These are phyloP conservation scores for Neurospora sp. DNA, from an alignment of 2,329 filamentous ascomycete species.

Conservation along the genomic window DNA sequence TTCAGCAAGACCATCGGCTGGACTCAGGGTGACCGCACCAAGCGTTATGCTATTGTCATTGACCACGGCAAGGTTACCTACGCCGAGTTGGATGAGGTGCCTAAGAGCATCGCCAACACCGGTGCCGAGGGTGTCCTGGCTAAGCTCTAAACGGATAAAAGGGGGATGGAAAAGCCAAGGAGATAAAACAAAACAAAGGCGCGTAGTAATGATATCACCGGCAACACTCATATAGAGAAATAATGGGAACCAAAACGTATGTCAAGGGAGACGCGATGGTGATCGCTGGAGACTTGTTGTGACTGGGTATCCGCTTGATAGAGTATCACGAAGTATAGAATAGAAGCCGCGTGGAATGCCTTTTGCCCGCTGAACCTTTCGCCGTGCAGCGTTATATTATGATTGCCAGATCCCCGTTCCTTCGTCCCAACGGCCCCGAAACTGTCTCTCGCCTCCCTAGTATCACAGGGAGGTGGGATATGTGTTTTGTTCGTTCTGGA, in stretches of 20 bases:
- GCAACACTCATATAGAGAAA: background rate
- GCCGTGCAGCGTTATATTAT: background rate
- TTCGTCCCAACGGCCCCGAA: background rate
- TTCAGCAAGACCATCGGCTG: constrained; percentile 75
- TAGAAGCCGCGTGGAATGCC: background rate
- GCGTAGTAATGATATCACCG: background rate
- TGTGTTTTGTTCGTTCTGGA: constrained; percentile 9
- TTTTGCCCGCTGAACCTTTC: background rate
- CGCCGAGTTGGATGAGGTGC: constrained; percentile 59
- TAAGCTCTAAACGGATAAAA: constrained; percentile 33
- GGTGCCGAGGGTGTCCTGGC: constrained; percentile 44
- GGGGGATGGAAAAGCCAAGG: background rate
- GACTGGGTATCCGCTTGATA: background rate
- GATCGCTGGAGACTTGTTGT: background rate
- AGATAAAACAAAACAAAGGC: background rate
- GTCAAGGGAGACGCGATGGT: background rate
- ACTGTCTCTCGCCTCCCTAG: background rate
- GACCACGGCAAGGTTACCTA: constrained; percentile 79
- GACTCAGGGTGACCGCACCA: constrained; percentile 63
- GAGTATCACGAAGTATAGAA: background rate
- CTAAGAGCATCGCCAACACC: constrained; percentile 35
- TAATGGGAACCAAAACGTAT: background rate
- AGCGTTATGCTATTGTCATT: constrained; percentile 69
- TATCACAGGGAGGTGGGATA: background rate
- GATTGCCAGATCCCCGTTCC: background rate